Evolutionary conservation across 1,284 basidiomycete genomes (phyloP), one percentile per base, ranked within the genome.

Genomic region (Grifola frondosa): DNA sequence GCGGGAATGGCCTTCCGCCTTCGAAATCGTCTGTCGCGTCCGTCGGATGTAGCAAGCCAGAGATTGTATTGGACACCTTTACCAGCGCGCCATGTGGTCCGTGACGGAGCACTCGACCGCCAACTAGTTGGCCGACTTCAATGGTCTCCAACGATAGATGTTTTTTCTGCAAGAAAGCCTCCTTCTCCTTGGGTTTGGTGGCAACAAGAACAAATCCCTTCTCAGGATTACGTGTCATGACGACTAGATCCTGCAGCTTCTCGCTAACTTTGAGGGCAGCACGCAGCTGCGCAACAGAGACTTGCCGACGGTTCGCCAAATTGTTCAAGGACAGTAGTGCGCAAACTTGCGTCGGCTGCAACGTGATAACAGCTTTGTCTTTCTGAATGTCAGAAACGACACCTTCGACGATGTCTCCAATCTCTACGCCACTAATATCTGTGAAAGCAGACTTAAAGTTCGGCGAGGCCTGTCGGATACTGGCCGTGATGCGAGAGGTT

Each of bases 191-290:
- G 4, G 81, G 81, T 52, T 77, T 78, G 48, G 82, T 86, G 48
- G 86, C 86, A 34, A 96, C 88, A 48, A 97, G 87, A 45, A 97
- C 86, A 44, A 98, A 75, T 11, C 85, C 84, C 56, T 91, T 93
- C 54, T 91, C 92, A 1, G 81, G 72, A 62, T 93, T 94, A 57
- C 91, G 88, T n/a, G 91, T 88, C 19, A 94, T 88, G 15, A 99
- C 89, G 4, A 91, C 80, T 5, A 99, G 74, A 36, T 89, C 84
- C 11, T 84, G 72, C 17, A 99, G 66, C 50, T 75, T 74, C 40
- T 93, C 87, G 13, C 90, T 91, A 28, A 74, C 69, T 56, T 86
- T 81, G 36, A 98, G 69, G 4, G 72, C 66, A 2, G 71, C 68
- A 19, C 82, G 80, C 16, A 97, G 71, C 54, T 91, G 85, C n/a